Evolutionary conservation across 1,284 basidiomycete species (phyloP), one percentile per base, ranked within the genome.

Genomic region (Heterobasidion occidentale): DNA sequence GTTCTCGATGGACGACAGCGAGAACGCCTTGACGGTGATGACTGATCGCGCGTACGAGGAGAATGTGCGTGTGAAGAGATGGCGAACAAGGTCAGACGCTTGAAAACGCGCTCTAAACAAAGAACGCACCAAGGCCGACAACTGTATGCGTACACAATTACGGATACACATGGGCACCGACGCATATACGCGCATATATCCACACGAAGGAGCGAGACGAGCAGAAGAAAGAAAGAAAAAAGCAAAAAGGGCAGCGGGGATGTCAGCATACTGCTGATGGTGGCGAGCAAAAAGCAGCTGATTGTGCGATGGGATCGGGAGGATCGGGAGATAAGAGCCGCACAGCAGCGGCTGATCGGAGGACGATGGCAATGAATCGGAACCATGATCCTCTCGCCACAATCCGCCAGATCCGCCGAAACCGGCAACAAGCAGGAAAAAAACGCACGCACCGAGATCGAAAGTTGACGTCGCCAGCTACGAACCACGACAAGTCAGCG

Each of bases 41-140:
- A 42, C 38, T 42, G 38, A 12, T 42, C n/a, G 11, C 36, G 12
- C 9, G 7, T 36, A 38, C n/a, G 12, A 36, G 2, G 9, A 17
- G 14, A n/a, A 11, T 14, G 7, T 33, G 46, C n/a, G 7, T 33
- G 46, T 57, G 7, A 51, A 63, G 60, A 60, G 57, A 54, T 60
- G 62, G n/a, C 58, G 56, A 3, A 60, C 61, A 49, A 62, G 62
- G 27, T 60, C 60, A 64, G 27, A 15, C 14, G 45, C 38, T n/a
- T 9, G 2, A 38, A 11, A 20, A 27, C 17, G 19, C 27, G 27
- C 6, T 27, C 27, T 4, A 27, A 34, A 49, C 5, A 5, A 34
- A 12, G 5, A 15, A 62, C 65, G 59, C 45, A 68, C 67, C 57
- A 17, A 61, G 59, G 4, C 65, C 61, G 19, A 58, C 54, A 17